Evolutionary conservation across 371 early-diverging fungal genomes (phyloP).

Genomic region (Funneliformis caledonium): DNA sequence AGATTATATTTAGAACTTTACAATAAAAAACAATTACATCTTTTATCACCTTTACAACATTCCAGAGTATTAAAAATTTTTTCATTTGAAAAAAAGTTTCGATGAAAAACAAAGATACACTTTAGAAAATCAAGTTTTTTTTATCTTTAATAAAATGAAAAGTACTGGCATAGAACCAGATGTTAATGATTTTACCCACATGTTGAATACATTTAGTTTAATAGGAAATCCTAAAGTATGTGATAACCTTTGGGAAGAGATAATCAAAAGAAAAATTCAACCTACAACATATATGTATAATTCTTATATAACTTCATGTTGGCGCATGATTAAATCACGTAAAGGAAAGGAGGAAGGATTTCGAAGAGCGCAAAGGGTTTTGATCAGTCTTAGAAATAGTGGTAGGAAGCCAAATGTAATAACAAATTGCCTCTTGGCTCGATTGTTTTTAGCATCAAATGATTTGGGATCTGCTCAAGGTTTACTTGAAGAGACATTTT

Average conservation of each 20-base stretch:
- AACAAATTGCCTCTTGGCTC: background rate
- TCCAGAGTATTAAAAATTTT: constrained; percentile 14
- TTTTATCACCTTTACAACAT: constrained; percentile 15
- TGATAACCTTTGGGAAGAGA: constrained; percentile 5
- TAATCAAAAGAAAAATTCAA: background rate
- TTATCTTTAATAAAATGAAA: constrained; percentile 19
- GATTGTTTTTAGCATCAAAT: background rate
- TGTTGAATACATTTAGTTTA: constrained; percentile 22
- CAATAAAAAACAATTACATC: background rate
- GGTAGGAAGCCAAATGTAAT: background rate
- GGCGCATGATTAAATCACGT: background rate
- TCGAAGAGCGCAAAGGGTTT: background rate
- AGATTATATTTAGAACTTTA: background rate
- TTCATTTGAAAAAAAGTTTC: background rate
- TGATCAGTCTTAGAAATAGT: background rate
- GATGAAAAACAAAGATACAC: background rate
- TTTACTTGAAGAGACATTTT: background rate
- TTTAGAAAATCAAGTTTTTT: background rate
- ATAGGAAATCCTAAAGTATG: background rate
- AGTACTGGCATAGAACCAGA: background rate
- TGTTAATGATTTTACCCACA: constrained; percentile 13
- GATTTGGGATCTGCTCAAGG: background rate
- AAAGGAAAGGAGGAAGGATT: background rate
- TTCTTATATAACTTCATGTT: constrained; percentile 25
- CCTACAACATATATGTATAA: constrained; percentile 1